Base-by-base conservation (phyloP, 257 asterid genomes). In the Gynochthodes officinalis region DNA sequence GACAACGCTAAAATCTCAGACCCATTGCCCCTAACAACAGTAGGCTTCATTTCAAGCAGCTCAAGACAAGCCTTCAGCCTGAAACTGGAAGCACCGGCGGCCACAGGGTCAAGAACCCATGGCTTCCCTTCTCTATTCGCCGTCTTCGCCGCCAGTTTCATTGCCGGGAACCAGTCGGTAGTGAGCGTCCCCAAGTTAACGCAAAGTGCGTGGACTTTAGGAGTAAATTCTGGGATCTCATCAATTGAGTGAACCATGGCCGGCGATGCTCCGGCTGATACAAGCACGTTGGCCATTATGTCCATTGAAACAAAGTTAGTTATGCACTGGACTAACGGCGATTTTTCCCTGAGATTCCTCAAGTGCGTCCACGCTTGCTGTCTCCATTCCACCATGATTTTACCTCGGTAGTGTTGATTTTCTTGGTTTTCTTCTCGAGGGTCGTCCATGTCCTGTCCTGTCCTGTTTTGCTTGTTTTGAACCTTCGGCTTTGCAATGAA, bases 21-120 rank as follows among this genome's bases (percentile, higher is more conserved):
- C 42, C 79, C 99, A 78, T 89, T 94, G 19, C 99, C 99, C 78
- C 99, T 79, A 48, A 91, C 89, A 69, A 94, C 99, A n/a, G 70
- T 73, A 2, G 99, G 99, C 63, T 73, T 81, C 86, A 89, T 70
- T 12, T 67, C 73, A 76, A 94, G 74, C 72, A 94, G 66, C 61
- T 91, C 97, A 82, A 86, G 73, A 67, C 99, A 91, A 21, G 97
- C 92, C 67, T 53, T 82, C 64, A 94, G 75, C 82, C 98, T 85
- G 83, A 86, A 89, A 80, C 82, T 74, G 30, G 96, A 78, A 68
- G 93, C 88, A 1, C 98, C 97, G 30, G 96, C 96, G 0, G 97
- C 98, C 15, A 88, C 98, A 2, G 98, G 98, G 79, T 94, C 97
- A 64, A 94, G 87, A 19, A 94, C 96, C 98, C 98, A 94, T n/a